Evolutionary conservation across 163 green algal species (phyloP).

Genomic region (Prototheca stagnorum): DNA sequence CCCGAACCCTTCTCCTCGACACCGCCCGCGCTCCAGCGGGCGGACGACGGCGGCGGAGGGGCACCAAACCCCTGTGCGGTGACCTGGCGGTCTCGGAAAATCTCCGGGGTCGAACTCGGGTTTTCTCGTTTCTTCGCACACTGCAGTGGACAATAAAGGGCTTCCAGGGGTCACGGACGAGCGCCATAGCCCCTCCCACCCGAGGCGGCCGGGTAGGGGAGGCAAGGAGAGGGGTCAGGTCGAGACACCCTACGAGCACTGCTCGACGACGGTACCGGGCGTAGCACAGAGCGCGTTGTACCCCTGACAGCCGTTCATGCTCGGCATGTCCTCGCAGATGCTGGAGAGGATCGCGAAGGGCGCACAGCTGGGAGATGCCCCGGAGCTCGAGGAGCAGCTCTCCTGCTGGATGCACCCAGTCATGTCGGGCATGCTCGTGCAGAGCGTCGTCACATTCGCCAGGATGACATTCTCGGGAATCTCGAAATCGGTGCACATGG

Average conservation of each 20-base stretch:
- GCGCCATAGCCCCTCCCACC: too few relatives aligned
- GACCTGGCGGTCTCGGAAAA: too few relatives aligned
- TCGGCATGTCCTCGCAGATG: slow-evolving; percentile 20
- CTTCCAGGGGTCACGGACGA: too few relatives aligned
- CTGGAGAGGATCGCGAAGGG: slow-evolving; percentile 9
- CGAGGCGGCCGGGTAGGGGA: not conserved
- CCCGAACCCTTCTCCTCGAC: too few relatives aligned
- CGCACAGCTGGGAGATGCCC: slow-evolving; percentile 7
- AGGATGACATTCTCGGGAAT: not conserved
- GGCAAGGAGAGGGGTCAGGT: not conserved
- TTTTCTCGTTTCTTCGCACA: too few relatives aligned
- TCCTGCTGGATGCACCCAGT: slow-evolving; percentile 15
- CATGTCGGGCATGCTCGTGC: slow-evolving; percentile 12
- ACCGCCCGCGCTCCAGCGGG: too few relatives aligned
- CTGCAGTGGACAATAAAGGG: too few relatives aligned
- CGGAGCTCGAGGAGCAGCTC: slow-evolving; percentile 2
- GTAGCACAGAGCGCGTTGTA: slow-evolving; percentile 14
- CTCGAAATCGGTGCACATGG: not conserved
- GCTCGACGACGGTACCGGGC: slow-evolving; percentile 6
- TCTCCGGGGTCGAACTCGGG: too few relatives aligned
- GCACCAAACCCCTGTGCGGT: too few relatives aligned
- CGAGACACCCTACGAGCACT: slow-evolving; percentile 10
- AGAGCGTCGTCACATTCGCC: slow-evolving; percentile 6
- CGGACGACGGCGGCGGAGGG: too few relatives aligned
- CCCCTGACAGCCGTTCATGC: slow-evolving; percentile 8